Evolutionary conservation across 1,284 basidiomycete genomes (phyloP), one percentile per base, ranked within the genome.

Genomic region (Ceratorhiza oryzae-sativae): DNA sequence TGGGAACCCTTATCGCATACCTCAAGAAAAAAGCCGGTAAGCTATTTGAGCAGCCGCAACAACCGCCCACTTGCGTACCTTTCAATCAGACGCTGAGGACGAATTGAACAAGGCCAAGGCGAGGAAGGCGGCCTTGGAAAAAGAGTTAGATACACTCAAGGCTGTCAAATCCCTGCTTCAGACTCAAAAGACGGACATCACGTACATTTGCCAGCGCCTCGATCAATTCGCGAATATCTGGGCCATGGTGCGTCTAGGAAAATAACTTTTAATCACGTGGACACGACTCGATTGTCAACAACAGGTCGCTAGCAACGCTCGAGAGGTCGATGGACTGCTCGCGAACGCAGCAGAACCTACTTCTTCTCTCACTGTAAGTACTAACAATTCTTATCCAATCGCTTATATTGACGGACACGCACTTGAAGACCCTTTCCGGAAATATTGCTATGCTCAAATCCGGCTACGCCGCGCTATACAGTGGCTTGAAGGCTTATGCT

Each of bases 181-280:
- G 23, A n/a, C 34, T 9, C 58, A 60, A 32, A 42, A 36, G 3
- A 20, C 15, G 25, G 58, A 60, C 39, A 60, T 60, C 20, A 60
- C 34, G 39, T 41, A 60, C 58, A 60, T 60, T 12, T n/a, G 9
- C 58, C 30, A n/a, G 15, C 41, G 58, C 12, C 23, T 60, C 3
- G 58, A 60, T 45, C 58, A 60, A 27, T 60, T 60, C 36, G 58
- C 58, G 20, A 60, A 41, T 41, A 60, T 60, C 18, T 60, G 56
- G 56, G 36, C 30, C 23, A 6, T 41, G 56, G 56, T 59, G 27
- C 20, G 49, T 53, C 23, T 20, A 25, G 6, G 10, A 45, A 18
- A 49, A 6, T n/a, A 25, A 49, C 8, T 8, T 49, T 49, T 5
- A 8, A 49, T n/a, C 18, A 25, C 18, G 46, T 25, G 23, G 5